These are phyloP conservation scores for Macrophomina tecta DNA, from an alignment of 2,329 filamentous ascomycete species.

Conservation along the genomic window DNA sequence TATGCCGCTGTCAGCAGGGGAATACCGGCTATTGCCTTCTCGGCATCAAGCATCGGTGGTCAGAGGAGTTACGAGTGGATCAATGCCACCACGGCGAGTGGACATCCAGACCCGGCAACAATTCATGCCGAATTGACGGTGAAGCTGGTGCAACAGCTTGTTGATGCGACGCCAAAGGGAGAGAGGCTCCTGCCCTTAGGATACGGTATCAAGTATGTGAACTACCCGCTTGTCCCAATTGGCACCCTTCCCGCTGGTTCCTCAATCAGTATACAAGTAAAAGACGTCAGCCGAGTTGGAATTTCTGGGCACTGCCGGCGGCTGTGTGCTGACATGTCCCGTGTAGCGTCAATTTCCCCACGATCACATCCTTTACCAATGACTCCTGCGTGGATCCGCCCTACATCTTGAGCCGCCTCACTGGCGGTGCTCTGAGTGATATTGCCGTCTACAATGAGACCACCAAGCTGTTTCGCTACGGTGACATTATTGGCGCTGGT, in stretches of 20 bases:
- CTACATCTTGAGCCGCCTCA: slow-evolving; percentile 56
- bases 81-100: slow-evolving; percentile 42
- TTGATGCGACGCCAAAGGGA: slow-evolving; percentile 43
- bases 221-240: too few relatives aligned
- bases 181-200: slow-evolving; percentile 53
- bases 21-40: slow-evolving; percentile 59
- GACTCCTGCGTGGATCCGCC: slow-evolving; percentile 49
- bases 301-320: too few relatives aligned
- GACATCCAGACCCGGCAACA: slow-evolving; percentile 49
- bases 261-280: too few relatives aligned
- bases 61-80: slow-evolving; percentile 53
- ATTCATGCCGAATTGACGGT: slow-evolving; percentile 52
- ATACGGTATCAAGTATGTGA: slow-evolving; percentile 52
- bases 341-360: slow-evolving; percentile 55
- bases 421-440: slow-evolving; percentile 56
- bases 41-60: slow-evolving; percentile 47
- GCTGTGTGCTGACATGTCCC: background rate
- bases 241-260: too few relatives aligned
- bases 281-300: too few relatives aligned
- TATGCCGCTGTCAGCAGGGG: slow-evolving; percentile 58
- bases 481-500: slow-evolving; percentile 58
- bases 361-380: slow-evolving; percentile 48
- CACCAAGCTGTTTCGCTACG: slow-evolving; percentile 53
- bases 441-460: slow-evolving; percentile 53
- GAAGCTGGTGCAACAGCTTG: slow-evolving; percentile 54